A percentile compares a stretch with the other conserved stretches of the same genome.
These are phyloP conservation scores for Cystofilobasidium bisporidii DNA, from an alignment of 768 basidiomycete species.

Conservation along the genomic window DNA sequence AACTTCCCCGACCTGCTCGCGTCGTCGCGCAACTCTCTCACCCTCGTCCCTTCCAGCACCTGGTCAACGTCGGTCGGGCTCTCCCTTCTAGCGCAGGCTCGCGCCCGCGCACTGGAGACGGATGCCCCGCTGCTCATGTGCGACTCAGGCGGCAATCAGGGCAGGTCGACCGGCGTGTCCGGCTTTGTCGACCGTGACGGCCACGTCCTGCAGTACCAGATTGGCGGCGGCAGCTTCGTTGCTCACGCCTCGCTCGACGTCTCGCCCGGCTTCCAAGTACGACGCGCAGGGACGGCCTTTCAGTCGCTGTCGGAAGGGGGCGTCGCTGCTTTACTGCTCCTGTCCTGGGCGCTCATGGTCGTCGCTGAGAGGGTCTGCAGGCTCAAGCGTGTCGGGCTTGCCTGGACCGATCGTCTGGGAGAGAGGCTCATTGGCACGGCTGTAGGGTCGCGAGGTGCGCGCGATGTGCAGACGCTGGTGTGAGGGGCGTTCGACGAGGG, in stretches of 20 bases:
- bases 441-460: too few species aligned
- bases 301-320: background rate
- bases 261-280: background rate
- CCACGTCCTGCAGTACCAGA: background rate
- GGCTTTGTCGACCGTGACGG: constrained; percentile 13
- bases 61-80: background rate
- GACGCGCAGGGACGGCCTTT: background rate
- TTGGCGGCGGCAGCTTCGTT: constrained; percentile 5
- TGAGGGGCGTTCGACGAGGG: too few species aligned
- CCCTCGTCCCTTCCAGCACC: constrained; percentile 8
- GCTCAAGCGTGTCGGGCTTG: too few species aligned
- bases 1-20: constrained; percentile 1
- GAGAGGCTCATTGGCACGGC: too few species aligned
- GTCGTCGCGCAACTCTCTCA: background rate
- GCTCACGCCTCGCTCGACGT: background rate
- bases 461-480: too few species aligned
- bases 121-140: constrained; percentile 9
- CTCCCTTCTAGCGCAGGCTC: constrained; percentile 13
- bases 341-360: background rate
- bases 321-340: background rate
- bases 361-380: background rate
- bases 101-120: constrained; percentile 8
- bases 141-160: constrained; percentile 4
- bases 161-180: background rate
- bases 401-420: too few species aligned